Evolutionary conservation across 345 rosid genomes (phyloP).

Genomic region (Euphorbia lathyris): DNA sequence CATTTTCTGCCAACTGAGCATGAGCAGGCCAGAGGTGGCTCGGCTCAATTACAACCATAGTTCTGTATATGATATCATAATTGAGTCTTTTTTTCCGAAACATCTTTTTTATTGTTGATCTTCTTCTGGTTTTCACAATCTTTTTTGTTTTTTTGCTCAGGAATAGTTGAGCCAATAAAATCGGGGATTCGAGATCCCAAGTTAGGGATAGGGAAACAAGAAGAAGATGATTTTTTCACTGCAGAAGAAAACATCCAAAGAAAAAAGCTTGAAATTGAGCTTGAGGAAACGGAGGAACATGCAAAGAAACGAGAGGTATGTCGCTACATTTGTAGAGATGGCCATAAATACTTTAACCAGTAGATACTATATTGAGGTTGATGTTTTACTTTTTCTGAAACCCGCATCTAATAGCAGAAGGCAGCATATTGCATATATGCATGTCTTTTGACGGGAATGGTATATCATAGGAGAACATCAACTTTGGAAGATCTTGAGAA

Average conservation of each 20-base stretch:
- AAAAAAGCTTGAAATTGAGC: constrained; percentile 79
- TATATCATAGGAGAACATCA: constrained; percentile 70
- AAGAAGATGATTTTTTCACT: constrained; percentile 93
- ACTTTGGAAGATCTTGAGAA: constrained; percentile 78
- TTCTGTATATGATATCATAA: too few species aligned
- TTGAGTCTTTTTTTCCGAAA: too few species aligned
- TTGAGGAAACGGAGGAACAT: constrained; percentile 85
- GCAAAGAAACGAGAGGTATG: constrained; percentile 98
- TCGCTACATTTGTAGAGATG: constrained; percentile 26
- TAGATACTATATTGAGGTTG: constrained; percentile 46
- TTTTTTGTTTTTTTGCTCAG: constrained; percentile 28
- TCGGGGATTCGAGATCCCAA: constrained; percentile 93
- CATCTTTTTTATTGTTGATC: too few species aligned
- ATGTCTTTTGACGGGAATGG: constrained; percentile 73
- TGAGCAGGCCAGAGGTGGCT: too few species aligned
- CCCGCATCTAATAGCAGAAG: constrained; percentile 59
- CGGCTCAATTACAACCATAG: too few species aligned
- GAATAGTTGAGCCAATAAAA: constrained; percentile 85
- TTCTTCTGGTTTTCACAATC: not conserved
- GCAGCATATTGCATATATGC: constrained; percentile 72
- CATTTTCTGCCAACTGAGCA: too few species aligned
- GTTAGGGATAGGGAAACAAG: constrained; percentile 94
- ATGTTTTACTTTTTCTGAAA: constrained; percentile 59
- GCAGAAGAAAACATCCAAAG: constrained; percentile 95
- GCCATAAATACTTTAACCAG: constrained; percentile 12